Evolutionary conservation across 306 rosid genomes (phyloP).

Genomic region (Echinosophora koreensis): DNA sequence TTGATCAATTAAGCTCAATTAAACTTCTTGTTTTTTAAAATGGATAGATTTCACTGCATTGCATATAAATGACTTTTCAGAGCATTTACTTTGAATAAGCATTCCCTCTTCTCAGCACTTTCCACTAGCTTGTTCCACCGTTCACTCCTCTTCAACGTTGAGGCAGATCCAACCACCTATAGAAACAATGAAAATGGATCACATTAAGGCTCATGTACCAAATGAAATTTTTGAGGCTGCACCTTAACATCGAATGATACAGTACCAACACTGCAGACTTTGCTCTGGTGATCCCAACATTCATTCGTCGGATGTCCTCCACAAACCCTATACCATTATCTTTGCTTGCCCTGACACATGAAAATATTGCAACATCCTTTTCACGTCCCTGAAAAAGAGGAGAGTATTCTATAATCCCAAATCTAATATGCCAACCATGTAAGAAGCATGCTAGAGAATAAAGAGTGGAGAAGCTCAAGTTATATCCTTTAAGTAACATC

Average conservation of each 20-base stretch:
- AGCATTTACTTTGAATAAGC: conserved; percentile 68
- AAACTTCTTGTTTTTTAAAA: conserved; percentile 19
- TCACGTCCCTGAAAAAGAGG: conserved; percentile 80
- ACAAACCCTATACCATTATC: conserved; percentile 79
- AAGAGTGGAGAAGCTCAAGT: not conserved
- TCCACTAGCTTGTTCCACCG: conserved; percentile 89
- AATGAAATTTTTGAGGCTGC: conserved; percentile 35
- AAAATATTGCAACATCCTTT: conserved; percentile 88
- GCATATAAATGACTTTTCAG: conserved; percentile 17
- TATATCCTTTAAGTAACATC: not conserved
- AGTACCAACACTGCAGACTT: conserved; percentile 89
- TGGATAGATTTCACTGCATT: conserved; percentile 10
- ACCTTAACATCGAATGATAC: conserved; percentile 31
- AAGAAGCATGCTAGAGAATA: conserved; percentile 15
- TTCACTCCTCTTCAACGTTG: conserved; percentile 70
- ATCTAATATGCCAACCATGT: conserved; percentile 18
- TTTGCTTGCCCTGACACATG: conserved; percentile 90
- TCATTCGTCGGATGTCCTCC: conserved; percentile 84
- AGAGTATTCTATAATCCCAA: conserved; percentile 31
- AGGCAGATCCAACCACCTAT: conserved; percentile 95
- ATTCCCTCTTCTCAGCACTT: conserved; percentile 75
- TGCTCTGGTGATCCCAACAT: conserved; percentile 96
- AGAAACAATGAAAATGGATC: conserved; percentile 32
- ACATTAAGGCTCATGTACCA: conserved; percentile 14
- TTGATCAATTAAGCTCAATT: conserved; percentile 9